Percentiles rank a stretch among this genome's conserved stretches.
Evolutionary conservation across 495 filamentous ascomycete species (phyloP).

Genomic region (Penicillium egyptiacum): DNA sequence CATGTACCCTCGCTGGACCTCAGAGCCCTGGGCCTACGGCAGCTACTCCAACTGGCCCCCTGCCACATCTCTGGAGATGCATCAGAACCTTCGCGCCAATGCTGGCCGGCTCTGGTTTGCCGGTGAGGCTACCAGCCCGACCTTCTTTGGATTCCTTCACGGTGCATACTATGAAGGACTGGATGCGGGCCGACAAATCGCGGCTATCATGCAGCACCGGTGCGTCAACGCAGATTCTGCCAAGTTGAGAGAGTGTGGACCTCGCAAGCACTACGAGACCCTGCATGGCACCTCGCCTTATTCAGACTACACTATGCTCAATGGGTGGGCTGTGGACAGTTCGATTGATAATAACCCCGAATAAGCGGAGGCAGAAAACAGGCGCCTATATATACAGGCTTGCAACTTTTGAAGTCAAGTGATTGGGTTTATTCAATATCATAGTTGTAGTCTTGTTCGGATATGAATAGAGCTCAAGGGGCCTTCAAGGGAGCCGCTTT

Average conservation of each 20-base stretch:
- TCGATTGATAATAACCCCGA: conserved; percentile 20
- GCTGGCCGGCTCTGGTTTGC: conserved; percentile 67
- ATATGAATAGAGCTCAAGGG: too few relatives aligned
- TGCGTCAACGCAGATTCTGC: conserved; percentile 9
- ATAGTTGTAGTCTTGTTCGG: not conserved
- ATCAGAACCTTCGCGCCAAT: conserved; percentile 74
- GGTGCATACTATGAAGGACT: conserved; percentile 63
- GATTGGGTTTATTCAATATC: not conserved
- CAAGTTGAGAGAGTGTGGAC: conserved; percentile 12
- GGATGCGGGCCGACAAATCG: conserved; percentile 51
- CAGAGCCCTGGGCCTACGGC: conserved; percentile 65
- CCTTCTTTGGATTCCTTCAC: conserved; percentile 75
- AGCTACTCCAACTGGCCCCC: conserved; percentile 76
- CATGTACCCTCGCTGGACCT: conserved; percentile 69
- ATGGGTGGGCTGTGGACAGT: conserved; percentile 16
- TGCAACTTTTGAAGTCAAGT: not conserved
- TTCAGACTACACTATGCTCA: conserved; percentile 11
- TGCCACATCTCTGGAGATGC: conserved; percentile 62
- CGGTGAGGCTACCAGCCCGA: conserved; percentile 67
- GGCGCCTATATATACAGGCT: not conserved
- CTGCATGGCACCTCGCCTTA: conserved; percentile 10
- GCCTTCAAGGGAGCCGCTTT: too few relatives aligned
- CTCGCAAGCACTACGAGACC: conserved; percentile 13
- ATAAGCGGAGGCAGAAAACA: conserved; percentile 5
- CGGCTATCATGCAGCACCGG: conserved; percentile 26